Evolutionary conservation across 2,329 filamentous ascomycete species (phyloP), one percentile per base, ranked within the genome.

Genomic region (Phyllosticta citriasiana): DNA sequence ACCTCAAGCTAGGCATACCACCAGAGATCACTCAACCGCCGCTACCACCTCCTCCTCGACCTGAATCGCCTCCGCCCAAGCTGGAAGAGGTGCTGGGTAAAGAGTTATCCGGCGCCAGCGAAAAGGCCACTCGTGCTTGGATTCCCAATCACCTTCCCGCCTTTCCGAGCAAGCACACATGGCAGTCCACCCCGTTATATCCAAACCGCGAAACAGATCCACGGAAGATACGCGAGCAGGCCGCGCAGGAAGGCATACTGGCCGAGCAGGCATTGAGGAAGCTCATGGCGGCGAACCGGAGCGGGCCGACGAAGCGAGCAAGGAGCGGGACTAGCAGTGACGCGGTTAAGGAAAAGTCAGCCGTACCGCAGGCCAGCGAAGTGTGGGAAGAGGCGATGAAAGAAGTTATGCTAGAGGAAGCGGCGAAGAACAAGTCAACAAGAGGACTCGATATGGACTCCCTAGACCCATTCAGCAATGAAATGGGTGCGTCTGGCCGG

Each of bases 241-340:
- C 84, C 4, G 86, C 84, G 3, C 80, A 86, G 67, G 85, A 88
- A 68, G 84, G 84, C 14, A 79, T 86, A 54, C 71, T 85, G 63
- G 85, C 84, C 7, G 85, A 88, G 69, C 82, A 86, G 67, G 84
- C 84, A 22, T 71, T 88, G 64, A 76, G 85, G 56, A 86, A 84
- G 67, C 74, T 88, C 26, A 78, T 79, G 64, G 74, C 75, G 1
- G 76, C 76, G 33, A 73, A 73, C 51, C 77, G 79, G 68, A 78
- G 80, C 3, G 80, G 81, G 26, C 7, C 62, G 65, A 64, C 47
- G 72, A 67, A 47, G 50, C 53, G 56, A 63, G 54, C 25, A 58
- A 59, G 40, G 53, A 47, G 16, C 4, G n/a, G 14, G 6, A 14
- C 16, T n/a, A 50, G 14, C 58, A 53, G 26, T 55, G 64, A 60